A percentile compares a stretch with the other conserved stretches of the same genome.
phyloP scores from a whole-genome alignment of 2,329 filamentous ascomycete genomes.

The Talaromyces albobiverticillius region DNA sequence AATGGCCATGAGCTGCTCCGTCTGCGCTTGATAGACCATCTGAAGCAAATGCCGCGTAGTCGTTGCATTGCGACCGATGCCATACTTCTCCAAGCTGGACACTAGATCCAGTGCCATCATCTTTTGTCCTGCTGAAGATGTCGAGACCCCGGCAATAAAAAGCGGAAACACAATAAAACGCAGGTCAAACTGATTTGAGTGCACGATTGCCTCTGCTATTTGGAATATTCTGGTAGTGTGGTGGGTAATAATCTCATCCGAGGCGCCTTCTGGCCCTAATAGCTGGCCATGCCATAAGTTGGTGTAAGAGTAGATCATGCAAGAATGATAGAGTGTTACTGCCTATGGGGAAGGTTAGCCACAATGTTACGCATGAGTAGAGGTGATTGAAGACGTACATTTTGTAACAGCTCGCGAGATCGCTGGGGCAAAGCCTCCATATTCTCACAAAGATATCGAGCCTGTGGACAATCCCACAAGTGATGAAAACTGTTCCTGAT shows the following conservation, averaged over 20 bases:
- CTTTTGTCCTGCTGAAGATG: conserved; percentile 41
- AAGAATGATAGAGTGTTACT: conserved; percentile 48
- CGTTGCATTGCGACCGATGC: conserved; percentile 48
- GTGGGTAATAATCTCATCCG: conserved; percentile 42
- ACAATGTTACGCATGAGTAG: neutral
- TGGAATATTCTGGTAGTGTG: conserved; percentile 46
- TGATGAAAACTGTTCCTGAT: conserved; percentile 36
- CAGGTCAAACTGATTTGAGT: conserved; percentile 37
- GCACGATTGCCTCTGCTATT: conserved; percentile 40
- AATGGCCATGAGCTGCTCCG: conserved; percentile 36
- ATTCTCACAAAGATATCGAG: conserved; percentile 33
- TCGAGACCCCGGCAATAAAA: conserved; percentile 53
- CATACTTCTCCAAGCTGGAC: conserved; percentile 45
- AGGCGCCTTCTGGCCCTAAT: conserved; percentile 35
- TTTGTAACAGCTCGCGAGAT: conserved; percentile 40
- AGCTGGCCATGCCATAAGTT: conserved; percentile 53
- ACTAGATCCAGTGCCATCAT: conserved; percentile 49
- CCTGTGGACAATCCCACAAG: conserved; percentile 38
- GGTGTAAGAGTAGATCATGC: conserved; percentile 53
- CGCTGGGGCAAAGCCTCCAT: conserved; percentile 35
- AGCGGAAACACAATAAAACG: conserved; percentile 53
- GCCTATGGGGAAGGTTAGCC: conserved; percentile 27
- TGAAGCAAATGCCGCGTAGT: conserved; percentile 46
- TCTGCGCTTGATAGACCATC: conserved; percentile 49
- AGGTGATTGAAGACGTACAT: conserved; percentile 34